Conservation (phyloP, 495 filamentous ascomycete genomes). For the Penicillium parvum region DNA sequence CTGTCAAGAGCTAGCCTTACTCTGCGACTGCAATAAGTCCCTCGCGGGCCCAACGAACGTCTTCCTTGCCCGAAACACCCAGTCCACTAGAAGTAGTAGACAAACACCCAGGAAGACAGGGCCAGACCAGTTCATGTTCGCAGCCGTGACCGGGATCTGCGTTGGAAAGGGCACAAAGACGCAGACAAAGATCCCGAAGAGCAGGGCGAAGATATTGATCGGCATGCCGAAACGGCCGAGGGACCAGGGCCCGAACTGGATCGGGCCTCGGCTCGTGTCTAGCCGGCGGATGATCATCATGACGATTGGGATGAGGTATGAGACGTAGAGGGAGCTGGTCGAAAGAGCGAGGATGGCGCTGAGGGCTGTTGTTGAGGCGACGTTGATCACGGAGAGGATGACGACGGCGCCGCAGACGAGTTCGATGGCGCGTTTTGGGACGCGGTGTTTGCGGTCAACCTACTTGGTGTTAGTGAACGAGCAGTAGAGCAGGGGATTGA, state of each 20-base stretch:
- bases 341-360: conserved; percentile 46
- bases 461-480: conserved; percentile 1
- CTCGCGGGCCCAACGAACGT: conserved; percentile 15
- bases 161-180: conserved; percentile 42
- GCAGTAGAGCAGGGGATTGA: conserved; percentile 29
- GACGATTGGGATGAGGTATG: conserved; percentile 46
- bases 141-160: conserved; percentile 27
- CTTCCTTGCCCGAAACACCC: conserved; percentile 29
- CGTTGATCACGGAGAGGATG: conserved; percentile 48
- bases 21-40: conserved; percentile 7
- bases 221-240: conserved; percentile 28
- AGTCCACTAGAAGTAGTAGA: conserved; percentile 31
- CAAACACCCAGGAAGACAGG: conserved; percentile 32
- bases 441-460: conserved; percentile 14
- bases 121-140: conserved; percentile 39
- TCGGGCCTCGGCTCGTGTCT: conserved; percentile 8
- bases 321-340: conserved; percentile 41
- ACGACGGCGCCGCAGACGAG: conserved; percentile 29
- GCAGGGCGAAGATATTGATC: conserved; percentile 34
- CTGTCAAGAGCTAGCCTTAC: conserved; percentile 1
- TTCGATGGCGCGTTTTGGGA: conserved; percentile 31
- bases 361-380: conserved; percentile 42
- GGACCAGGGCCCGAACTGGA: conserved; percentile 28
- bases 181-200: conserved; percentile 32
- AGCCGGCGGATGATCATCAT: conserved; percentile 30